These are phyloP conservation scores for Nemania abortiva DNA, from an alignment of 2,329 filamentous ascomycete genomes.

Conservation along the genomic window DNA sequence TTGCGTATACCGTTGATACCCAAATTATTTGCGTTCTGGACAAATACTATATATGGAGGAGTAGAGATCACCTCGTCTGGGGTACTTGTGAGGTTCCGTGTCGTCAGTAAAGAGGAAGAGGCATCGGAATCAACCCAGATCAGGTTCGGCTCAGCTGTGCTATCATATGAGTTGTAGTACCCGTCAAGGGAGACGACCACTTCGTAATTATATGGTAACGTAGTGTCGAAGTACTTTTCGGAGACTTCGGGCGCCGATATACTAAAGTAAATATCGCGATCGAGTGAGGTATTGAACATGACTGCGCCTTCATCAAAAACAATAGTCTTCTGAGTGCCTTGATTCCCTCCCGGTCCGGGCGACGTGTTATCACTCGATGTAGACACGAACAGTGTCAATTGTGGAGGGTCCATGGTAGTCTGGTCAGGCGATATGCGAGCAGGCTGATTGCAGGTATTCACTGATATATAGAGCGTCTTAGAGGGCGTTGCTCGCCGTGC, in stretches of 20 bases:
- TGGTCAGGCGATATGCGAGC: constrained; percentile 62
- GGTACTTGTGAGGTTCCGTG: constrained; percentile 74
- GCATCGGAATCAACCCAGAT: constrained; percentile 89
- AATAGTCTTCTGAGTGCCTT: constrained; percentile 58
- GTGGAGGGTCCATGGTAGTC: constrained; percentile 67
- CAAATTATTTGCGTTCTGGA: constrained; percentile 70
- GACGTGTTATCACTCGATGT: constrained; percentile 70
- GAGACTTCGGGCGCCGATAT: constrained; percentile 77
- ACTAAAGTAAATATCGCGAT: constrained; percentile 79
- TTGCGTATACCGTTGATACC: constrained; percentile 76
- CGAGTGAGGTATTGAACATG: constrained; percentile 70
- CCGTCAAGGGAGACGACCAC: constrained; percentile 85
- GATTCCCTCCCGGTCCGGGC: constrained; percentile 71
- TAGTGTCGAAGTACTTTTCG: constrained; percentile 67
- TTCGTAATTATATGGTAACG: constrained; percentile 76
- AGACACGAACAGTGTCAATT: constrained; percentile 84
- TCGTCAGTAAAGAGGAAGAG: constrained; percentile 81
- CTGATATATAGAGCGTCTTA: constrained; percentile 79
- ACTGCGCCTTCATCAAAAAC: constrained; percentile 77
- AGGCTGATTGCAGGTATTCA: constrained; percentile 88
- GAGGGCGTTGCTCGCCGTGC: constrained; percentile 50
- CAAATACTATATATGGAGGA: constrained; percentile 83
- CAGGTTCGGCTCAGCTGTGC: constrained; percentile 67
- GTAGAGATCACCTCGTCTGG: constrained; percentile 65
- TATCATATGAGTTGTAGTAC: constrained; percentile 77